A percentile compares a stretch with the other conserved stretches of the same genome.
Conservation (phyloP, 1,139 yeast genomes). For the Pichia norvegensis region DNA sequence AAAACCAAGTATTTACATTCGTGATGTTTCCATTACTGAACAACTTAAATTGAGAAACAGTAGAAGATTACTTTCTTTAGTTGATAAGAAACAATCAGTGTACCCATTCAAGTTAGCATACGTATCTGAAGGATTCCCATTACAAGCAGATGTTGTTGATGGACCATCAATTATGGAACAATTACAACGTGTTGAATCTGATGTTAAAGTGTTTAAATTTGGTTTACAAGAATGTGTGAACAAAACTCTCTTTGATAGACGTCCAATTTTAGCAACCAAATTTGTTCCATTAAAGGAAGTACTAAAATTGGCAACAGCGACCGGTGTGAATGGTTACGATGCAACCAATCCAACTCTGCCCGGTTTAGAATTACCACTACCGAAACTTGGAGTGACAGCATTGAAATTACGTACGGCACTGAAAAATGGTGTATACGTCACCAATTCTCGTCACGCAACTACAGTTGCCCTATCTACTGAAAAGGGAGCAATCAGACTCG, state of each 20-base stretch:
- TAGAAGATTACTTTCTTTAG: slow-evolving; percentile 58
- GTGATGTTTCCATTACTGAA: slow-evolving; percentile 76
- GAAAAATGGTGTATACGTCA: slow-evolving; percentile 45
- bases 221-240: slow-evolving; percentile 79
- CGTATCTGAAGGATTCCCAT: slow-evolving; percentile 53
- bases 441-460: slow-evolving; percentile 71
- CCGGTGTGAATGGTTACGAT: slow-evolving; percentile 59
- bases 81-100: slow-evolving; percentile 72
- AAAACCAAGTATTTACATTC: slow-evolving; percentile 66
- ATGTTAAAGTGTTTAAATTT: slow-evolving; percentile 53
- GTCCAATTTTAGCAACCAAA: slow-evolving; percentile 65
- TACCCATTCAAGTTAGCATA: slow-evolving; percentile 83
- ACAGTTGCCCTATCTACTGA: slow-evolving; percentile 54
- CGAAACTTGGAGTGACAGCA: slow-evolving; percentile 60
- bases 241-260: slow-evolving; percentile 70
- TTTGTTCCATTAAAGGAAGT: slow-evolving; percentile 62
- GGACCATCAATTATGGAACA: slow-evolving; percentile 24
- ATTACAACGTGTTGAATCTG: slow-evolving; percentile 41
- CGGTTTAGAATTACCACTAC: slow-evolving; percentile 66
- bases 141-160: slow-evolving; percentile 28
- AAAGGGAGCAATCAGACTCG: slow-evolving; percentile 59
- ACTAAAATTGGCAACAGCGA: slow-evolving; percentile 52
- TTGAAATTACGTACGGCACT: slow-evolving; percentile 56
- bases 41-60: slow-evolving; percentile 70
- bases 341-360: slow-evolving; percentile 61